Evolutionary conservation across 31 red algal species (phyloP), one percentile per base, ranked within the genome.

Genomic region (Pterothamnion heteromorphum): DNA sequence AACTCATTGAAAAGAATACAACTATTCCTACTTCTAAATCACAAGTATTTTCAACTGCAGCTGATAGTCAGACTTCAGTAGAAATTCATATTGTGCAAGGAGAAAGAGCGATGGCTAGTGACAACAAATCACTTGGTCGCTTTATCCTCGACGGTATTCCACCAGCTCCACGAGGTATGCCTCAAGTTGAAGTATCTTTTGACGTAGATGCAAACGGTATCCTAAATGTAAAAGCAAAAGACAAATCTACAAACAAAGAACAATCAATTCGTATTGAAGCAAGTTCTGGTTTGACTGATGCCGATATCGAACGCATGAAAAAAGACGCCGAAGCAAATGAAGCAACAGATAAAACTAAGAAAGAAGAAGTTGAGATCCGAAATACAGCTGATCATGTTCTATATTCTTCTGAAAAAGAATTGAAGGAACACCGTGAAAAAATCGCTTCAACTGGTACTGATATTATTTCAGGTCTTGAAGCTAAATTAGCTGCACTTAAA

Each of bases 131-230:
- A 35, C 80, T 99, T 4, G 96, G 96, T 78, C 90, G 96, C 35
- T 99, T 99, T 91, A 96, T 97, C 82, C 91, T 99, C 35, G 94
- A 94, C 34, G 96, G 96, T 14, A 95, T 99, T 76, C 84, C 94
- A 0, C 90, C 91, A 18, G 96, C 96, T 14, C 96, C 96, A 22
- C 92, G 93, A 14, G 98, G 98, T 34, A 92, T 94, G 44, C 98
- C 98, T n/a, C 96, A 99, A 90, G 94, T 99, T 76, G 94, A 95
- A 34, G 98, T 99, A 23, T 97, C 96, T 24, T 99, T 99, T 92
- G 96, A 99, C 22, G 92, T 99, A 72, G 98, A 99, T 89, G 96
- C 91, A 41, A 97, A 96, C 74, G 98, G 98, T 51, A 99, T 99
- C 41, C 76, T 99, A 36, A 95, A 95, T 34, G 98, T 99, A 23